Conservation (phyloP, 257 asterid species). For the Fraxinus quadrangulata region DNA sequence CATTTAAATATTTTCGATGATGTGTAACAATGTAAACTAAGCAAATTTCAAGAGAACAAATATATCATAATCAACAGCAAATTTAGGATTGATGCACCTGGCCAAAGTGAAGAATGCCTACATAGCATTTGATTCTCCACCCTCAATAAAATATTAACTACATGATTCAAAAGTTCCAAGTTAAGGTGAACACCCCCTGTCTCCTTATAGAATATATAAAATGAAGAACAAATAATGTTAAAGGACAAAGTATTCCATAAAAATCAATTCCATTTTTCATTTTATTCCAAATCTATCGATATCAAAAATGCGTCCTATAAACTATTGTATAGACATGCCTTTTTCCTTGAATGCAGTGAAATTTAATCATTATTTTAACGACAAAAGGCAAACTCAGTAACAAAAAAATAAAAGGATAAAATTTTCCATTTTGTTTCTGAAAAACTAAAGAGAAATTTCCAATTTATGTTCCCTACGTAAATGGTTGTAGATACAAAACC, state of each 20-base stretch:
- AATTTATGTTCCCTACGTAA: not conserved
- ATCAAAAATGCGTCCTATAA: not conserved
- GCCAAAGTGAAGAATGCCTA: not conserved
- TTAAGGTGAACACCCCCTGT: not conserved
- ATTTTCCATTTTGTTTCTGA: not conserved
- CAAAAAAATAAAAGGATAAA: not conserved
- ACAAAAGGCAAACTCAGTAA: not conserved
- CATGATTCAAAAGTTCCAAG: not conserved
- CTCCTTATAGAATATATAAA: not conserved
- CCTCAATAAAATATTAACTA: not conserved
- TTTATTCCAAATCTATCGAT: not conserved
- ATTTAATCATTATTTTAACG: not conserved
- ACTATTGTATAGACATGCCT: not conserved
- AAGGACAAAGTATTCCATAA: not conserved
- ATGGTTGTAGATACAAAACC: not conserved
- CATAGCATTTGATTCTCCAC: not conserved
- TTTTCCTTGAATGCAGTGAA: not conserved
- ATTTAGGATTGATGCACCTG: not conserved
- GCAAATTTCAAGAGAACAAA: not conserved
- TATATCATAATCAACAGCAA: not conserved
- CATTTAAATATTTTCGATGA: not conserved
- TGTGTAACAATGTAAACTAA: not conserved
- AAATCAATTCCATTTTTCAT: not conserved
- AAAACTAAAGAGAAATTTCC: not conserved
- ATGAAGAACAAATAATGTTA: not conserved